Base-by-base conservation (phyloP, 2,329 filamentous ascomycete species). In the Colletotrichum chrysophilum region DNA sequence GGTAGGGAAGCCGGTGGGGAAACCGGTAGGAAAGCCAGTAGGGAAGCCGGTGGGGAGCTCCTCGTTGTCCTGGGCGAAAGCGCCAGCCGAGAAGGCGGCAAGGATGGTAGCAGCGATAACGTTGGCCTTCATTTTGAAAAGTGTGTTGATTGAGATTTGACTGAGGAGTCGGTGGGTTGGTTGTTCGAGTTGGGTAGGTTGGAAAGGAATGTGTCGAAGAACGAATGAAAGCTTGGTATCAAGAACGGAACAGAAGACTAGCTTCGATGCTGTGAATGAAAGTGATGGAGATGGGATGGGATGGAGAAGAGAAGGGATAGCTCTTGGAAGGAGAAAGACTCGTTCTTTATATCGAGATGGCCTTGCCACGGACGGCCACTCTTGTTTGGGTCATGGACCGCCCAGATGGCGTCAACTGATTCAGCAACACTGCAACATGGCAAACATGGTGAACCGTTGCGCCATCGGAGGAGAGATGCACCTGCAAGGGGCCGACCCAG, bases 161-260 rank as follows among this genome's bases (percentile, higher is more conserved):
- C 55, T 55, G 14, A 32, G 14, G 10, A 30, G 26, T 36, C 16
- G 64, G 38, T 66, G 24, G 48, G 30, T 38, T 26, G n/a, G 48
- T 43, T 56, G 26, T 70, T 64, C 14, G 56, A 21, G 26, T 62
- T 21, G 52, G 66, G 43, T 30, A 28, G n/a, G 36, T 56, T 38
- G 65, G 56, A 14, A 55, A 69, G 18, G 56, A 38, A 21, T 32
- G 34, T n/a, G 43, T 75, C n/a, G 56, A 72, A 38, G 43, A 74
- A 60, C 21, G 74, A 76, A 65, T 18, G 58, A 38, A 73, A 36
- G 58, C 28, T 56, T 38, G 65, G 21, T 55, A 38, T 76, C 65
- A 60, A 74, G 74, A 74, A 76, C 48, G 65, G 28, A 74, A 76
- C n/a, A 64, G 74, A 76, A 76, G 74, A 74, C 74, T 76, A 58